Base-by-base conservation (phyloP, 352 stramenopile species). In the Globisporangium nunn region DNA sequence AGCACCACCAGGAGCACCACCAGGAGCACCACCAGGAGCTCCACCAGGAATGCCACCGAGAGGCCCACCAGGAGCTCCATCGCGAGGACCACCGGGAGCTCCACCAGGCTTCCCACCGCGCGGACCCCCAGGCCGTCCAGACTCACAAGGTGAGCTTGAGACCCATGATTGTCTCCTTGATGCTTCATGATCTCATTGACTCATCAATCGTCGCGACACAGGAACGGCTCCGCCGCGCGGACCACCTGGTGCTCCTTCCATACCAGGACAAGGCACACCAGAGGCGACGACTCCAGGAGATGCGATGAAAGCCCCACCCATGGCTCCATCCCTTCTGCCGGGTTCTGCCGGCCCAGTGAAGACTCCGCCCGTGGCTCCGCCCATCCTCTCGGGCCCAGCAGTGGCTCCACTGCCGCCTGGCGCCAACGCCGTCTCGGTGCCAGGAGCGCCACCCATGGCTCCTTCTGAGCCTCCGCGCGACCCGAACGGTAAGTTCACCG, bases 401-500 rank as follows among this genome's bases (percentile, higher is more conserved):
- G 72, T 88, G 7, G 70, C 81, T n/a, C 79, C 82, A 6, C 44
- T 87, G 5, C 78, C 78, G 17, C 78, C 76, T 44, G 77, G 76
- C 40, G 54, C 64, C 2, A 86, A 89, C 41, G 74, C 76, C 0
- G 68, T 83, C n/a, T 70, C 72, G 0, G 72, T 80, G 14, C 72
- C 76, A 33, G 79, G 76, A 49, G 75, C 65, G 0, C 61, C 67
- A 4, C 77, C 81, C 7, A 57, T 88, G 50, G 79, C 80, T 14
- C 80, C 79, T 6, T 83, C 84, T 0, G 80, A 92, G 59, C 81
- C 80, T 3, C 78, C 81, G 30, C 75, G 93, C 29, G 93, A 98
- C 61, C 91, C 91, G 12, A 97, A 96, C 58, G 91, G 93, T 46
- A 97, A 97, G 54, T 98, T 98, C 63, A 97, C 91, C 1, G 93